Evolutionary conservation across 1,284 basidiomycete species (phyloP).

Genomic region (Ganoderma leucocontextum): DNA sequence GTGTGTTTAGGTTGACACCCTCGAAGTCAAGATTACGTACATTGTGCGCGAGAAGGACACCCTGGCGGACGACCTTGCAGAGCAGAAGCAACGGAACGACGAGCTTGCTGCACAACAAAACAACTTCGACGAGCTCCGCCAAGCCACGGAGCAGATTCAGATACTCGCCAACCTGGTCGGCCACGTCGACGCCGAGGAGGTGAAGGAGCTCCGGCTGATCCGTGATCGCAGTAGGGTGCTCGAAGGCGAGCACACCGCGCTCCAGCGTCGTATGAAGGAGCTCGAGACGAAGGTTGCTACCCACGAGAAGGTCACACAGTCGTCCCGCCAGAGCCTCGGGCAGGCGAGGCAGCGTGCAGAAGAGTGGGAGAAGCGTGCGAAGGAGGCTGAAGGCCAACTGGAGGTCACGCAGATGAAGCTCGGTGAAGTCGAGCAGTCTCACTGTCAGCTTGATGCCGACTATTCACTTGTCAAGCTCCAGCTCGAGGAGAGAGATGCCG

Average conservation of each 20-base stretch:
- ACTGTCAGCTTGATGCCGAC: conserved; percentile 73
- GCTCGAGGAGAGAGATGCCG: conserved; percentile 76
- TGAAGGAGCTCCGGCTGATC: conserved; percentile 69
- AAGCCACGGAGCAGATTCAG: conserved; percentile 74
- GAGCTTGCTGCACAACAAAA: conserved; percentile 64
- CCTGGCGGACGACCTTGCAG: conserved; percentile 54
- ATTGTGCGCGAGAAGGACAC: conserved; percentile 68
- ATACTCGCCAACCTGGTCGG: conserved; percentile 64
- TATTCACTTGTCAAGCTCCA: conserved; percentile 70
- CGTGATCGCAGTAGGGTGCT: conserved; percentile 72
- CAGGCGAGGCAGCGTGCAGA: conserved; percentile 78
- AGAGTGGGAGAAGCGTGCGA: conserved; percentile 83
- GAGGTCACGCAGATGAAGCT: conserved; percentile 65
- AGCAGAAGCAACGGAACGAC: conserved; percentile 68
- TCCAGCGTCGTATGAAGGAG: conserved; percentile 78
- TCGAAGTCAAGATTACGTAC: conserved; percentile 65
- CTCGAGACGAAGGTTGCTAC: conserved; percentile 68
- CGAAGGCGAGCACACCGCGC: conserved; percentile 69
- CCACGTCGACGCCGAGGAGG: conserved; percentile 73
- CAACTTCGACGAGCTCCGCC: conserved; percentile 76
- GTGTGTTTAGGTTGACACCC: conserved; percentile 58
- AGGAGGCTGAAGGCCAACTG: conserved; percentile 70
- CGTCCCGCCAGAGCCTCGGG: conserved; percentile 68
- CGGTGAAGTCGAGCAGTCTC: conserved; percentile 71
- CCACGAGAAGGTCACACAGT: conserved; percentile 63